Percentiles rank a stretch among this genome's conserved stretches.
phyloP scores from a whole-genome alignment of 202 grass and related monocot genomes.

The Carex sylvatica region DNA sequence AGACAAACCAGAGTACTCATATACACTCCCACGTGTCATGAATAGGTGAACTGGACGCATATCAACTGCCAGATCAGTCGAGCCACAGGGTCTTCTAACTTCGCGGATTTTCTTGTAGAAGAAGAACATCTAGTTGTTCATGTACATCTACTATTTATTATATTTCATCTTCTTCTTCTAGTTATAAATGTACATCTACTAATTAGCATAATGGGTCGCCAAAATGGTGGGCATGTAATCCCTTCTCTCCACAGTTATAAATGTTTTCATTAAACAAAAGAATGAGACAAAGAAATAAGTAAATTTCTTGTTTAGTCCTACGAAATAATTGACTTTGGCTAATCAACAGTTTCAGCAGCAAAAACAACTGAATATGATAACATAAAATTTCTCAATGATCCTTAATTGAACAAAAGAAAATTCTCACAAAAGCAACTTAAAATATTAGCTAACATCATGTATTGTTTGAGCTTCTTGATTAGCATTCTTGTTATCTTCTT shows the following conservation, averaged over 20 bases:
- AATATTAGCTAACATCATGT: conserved; percentile 38
- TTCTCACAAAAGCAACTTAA: neutral
- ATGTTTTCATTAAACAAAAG: neutral
- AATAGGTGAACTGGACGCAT: too few species aligned
- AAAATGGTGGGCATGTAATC: neutral
- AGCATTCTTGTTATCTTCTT: conserved; percentile 33
- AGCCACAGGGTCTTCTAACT: too few species aligned
- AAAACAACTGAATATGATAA: neutral
- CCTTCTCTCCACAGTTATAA: neutral
- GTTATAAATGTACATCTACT: too few species aligned
- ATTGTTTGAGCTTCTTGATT: conserved; percentile 26
- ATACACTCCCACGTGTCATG: too few species aligned
- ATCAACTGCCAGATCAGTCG: too few species aligned
- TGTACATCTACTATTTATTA: too few species aligned
- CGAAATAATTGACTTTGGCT: neutral
- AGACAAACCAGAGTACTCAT: neutral
- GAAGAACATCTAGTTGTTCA: too few species aligned
- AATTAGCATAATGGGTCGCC: neutral
- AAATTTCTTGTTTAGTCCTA: neutral
- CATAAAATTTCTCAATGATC: neutral
- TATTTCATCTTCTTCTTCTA: too few species aligned
- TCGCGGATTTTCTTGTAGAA: too few species aligned
- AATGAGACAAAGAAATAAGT: neutral
- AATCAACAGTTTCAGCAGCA: neutral
- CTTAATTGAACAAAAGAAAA: conserved; percentile 6